phyloP scores from a whole-genome alignment of 2,329 filamentous ascomycete species.

The Fusarium guadeloupense region DNA sequence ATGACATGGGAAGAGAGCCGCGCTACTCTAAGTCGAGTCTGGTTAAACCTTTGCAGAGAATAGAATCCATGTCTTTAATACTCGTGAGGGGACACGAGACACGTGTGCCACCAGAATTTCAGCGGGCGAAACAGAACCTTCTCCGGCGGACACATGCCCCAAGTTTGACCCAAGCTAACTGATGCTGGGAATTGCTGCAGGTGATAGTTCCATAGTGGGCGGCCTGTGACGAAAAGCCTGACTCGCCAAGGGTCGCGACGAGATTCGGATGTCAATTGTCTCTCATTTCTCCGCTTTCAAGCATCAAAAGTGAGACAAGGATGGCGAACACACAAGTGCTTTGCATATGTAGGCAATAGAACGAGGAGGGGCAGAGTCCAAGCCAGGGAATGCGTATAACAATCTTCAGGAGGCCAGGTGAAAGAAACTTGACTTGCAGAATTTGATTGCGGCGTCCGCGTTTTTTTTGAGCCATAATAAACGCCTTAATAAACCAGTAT shows the following conservation, averaged over 20 bases:
- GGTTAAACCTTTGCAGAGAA: neutral
- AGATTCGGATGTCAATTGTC: constrained; percentile 5
- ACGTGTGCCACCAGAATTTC: constrained; percentile 12
- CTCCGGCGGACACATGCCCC: constrained; percentile 10
- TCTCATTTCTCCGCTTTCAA: constrained; percentile 2
- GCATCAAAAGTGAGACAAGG: constrained; percentile 16
- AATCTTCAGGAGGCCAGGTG: constrained; percentile 8
- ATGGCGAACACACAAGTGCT: constrained; percentile 7
- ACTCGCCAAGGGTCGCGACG: constrained; percentile 6
- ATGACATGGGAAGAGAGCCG: neutral
- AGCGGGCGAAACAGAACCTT: constrained; percentile 17
- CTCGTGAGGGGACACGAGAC: constrained; percentile 23
- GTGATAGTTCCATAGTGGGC: constrained; percentile 26
- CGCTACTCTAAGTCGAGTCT: neutral
- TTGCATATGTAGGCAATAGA: constrained; percentile 3
- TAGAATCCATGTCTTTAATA: neutral
- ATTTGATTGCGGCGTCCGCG: neutral
- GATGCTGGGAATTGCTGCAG: constrained; percentile 32
- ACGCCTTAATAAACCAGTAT: neutral
- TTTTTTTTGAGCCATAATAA: neutral
- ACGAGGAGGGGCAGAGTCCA: constrained; percentile 13
- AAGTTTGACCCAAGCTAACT: constrained; percentile 28
- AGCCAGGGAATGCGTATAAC: constrained; percentile 2
- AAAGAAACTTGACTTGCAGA: constrained; percentile 2
- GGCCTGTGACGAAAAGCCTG: constrained; percentile 27